phyloP scores from a whole-genome alignment of 768 basidiomycete genomes.

The Asterophora parasitica region DNA sequence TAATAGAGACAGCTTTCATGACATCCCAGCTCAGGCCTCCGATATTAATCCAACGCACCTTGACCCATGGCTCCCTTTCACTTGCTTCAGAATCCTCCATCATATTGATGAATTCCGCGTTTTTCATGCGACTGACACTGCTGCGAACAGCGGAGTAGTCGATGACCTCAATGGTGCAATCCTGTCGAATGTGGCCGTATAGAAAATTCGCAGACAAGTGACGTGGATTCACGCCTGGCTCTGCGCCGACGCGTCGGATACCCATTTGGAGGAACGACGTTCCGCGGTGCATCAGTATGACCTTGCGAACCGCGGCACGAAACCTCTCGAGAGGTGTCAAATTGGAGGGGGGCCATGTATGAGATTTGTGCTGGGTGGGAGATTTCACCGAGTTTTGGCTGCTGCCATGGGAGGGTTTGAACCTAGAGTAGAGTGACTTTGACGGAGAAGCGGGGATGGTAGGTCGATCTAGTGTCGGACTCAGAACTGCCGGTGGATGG shows the following conservation, averaged over 20 bases:
- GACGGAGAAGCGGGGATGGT: slow-evolving; percentile 7
- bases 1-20: slow-evolving; percentile 59
- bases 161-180: slow-evolving; percentile 61
- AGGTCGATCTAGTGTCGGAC: neutral
- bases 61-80: slow-evolving; percentile 53
- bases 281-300: slow-evolving; percentile 59
- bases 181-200: slow-evolving; percentile 54
- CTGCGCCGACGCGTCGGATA: slow-evolving; percentile 48
- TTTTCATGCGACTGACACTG: slow-evolving; percentile 52
- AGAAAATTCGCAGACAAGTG: slow-evolving; percentile 49
- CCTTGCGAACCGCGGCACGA: slow-evolving; percentile 50
- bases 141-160: slow-evolving; percentile 60
- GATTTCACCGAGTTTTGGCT: neutral
- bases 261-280: slow-evolving; percentile 31
- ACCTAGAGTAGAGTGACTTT: slow-evolving; percentile 10
- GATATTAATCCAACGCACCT: slow-evolving; percentile 73
- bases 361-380: slow-evolving; percentile 7
- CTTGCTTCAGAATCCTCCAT: slow-evolving; percentile 42
- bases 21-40: slow-evolving; percentile 71
- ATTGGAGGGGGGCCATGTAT: slow-evolving; percentile 7
- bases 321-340: slow-evolving; percentile 47
- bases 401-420: slow-evolving; percentile 2
- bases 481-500: neutral
- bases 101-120: slow-evolving; percentile 54
- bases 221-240: slow-evolving; percentile 69